Conservation (phyloP, 306 rosid species). For the Clitoria ternatea region DNA sequence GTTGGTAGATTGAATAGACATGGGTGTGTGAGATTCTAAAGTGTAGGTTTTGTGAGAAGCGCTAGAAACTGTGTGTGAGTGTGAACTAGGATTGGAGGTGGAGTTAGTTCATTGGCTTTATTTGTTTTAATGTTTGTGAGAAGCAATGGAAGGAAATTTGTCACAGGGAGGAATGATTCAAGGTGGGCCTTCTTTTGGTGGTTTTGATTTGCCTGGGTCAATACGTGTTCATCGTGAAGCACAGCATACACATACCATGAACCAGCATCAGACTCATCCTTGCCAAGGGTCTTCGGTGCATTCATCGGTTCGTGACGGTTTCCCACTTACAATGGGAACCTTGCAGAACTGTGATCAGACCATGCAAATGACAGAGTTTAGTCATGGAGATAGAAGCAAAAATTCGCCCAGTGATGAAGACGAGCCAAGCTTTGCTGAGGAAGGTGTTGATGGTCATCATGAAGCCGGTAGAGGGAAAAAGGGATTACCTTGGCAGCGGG, state of each 20-base stretch:
- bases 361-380: constrained; percentile 51
- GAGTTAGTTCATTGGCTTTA: constrained; percentile 29
- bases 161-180: constrained; percentile 70
- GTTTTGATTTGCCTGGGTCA: constrained; percentile 69
- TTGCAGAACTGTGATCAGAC: constrained; percentile 54
- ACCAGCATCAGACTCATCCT: constrained; percentile 48
- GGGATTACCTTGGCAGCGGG: constrained; percentile 76
- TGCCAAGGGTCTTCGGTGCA: constrained; percentile 52
- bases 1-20: constrained; percentile 4
- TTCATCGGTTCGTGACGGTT: constrained; percentile 55
- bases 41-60: background rate
- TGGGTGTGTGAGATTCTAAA: constrained; percentile 26
- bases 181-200: constrained; percentile 60
- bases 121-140: constrained; percentile 30
- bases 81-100: constrained; percentile 19
- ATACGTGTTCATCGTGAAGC: constrained; percentile 46
- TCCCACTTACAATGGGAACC: constrained; percentile 59
- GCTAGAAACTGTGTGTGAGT: background rate
- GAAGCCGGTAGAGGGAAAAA: constrained; percentile 60
- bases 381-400: constrained; percentile 63
- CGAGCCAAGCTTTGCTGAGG: constrained; percentile 64
- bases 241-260: constrained; percentile 47
- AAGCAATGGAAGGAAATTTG: constrained; percentile 78
- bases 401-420: constrained; percentile 77
- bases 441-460: constrained; percentile 52